Evolutionary conservation across 331 rosid species (phyloP).

Genomic region (Arachis monticola): DNA sequence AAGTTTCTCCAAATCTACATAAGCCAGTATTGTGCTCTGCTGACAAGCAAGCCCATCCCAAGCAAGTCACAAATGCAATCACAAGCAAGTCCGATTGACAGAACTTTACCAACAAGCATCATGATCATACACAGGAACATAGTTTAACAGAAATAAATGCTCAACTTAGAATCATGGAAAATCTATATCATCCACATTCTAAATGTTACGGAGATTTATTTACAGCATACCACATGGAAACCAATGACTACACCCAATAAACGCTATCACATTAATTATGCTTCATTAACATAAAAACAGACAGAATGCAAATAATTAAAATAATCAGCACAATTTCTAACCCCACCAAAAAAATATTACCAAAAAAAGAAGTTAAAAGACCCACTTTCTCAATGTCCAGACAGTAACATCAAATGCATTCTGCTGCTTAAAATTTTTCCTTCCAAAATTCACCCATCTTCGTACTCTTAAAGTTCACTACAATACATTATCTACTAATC

Average conservation of each 20-base stretch:
- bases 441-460: slow-evolving; percentile 18
- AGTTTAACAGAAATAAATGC: slow-evolving; percentile 38
- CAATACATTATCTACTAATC: slow-evolving; percentile 36
- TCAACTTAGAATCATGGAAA: slow-evolving; percentile 16
- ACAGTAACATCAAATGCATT: slow-evolving; percentile 26
- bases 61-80: neutral
- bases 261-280: slow-evolving; percentile 25
- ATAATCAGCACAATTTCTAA: neutral
- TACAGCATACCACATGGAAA: neutral
- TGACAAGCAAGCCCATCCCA: slow-evolving; percentile 16
- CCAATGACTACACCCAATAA: slow-evolving; percentile 5
- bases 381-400: slow-evolving; percentile 4
- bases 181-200: neutral
- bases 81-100: slow-evolving; percentile 7
- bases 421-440: neutral
- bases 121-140: slow-evolving; percentile 28
- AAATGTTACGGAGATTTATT: slow-evolving; percentile 24
- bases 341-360: neutral
- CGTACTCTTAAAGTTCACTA: slow-evolving; percentile 36
- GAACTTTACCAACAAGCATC: neutral
- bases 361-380: neutral
- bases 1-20: slow-evolving; percentile 26
- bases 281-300: slow-evolving; percentile 21
- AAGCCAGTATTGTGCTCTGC: slow-evolving; percentile 11
- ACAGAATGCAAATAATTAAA: slow-evolving; percentile 21